Conservation (phyloP, 805 yeast species). For the Metschnikowia kunwiensis region DNA sequence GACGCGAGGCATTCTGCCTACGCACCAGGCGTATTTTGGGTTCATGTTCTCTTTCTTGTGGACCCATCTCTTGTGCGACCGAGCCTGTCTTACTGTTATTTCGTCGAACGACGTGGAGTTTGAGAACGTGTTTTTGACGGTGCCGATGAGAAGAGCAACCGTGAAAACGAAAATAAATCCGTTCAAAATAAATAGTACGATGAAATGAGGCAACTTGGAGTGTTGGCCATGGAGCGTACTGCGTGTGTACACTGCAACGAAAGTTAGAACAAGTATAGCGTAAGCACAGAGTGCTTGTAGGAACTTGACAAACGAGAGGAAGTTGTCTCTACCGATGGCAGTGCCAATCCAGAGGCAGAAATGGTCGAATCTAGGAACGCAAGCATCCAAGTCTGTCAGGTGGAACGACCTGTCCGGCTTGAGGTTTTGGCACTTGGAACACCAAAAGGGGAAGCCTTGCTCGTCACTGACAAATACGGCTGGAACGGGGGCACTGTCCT, state of each 20-base stretch:
- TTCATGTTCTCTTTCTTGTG: constrained; percentile 3
- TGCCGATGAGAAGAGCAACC: constrained; percentile 39
- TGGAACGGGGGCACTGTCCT: constrained; percentile 44
- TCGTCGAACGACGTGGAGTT: constrained; percentile 64
- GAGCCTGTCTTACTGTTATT: constrained; percentile 33
- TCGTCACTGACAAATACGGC: constrained; percentile 62
- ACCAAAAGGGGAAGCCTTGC: constrained; percentile 76
- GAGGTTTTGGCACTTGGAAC: constrained; percentile 61
- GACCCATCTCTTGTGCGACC: constrained; percentile 29
- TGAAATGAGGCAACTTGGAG: constrained; percentile 45
- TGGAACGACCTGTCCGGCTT: constrained; percentile 73
- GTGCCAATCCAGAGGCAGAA: constrained; percentile 76
- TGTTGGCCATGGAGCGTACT: constrained; percentile 20
- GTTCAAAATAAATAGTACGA: constrained; percentile 44
- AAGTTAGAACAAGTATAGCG: constrained; percentile 30
- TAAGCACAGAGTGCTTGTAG: constrained; percentile 34
- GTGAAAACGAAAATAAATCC: constrained; percentile 48
- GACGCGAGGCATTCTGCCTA: constrained; percentile 21
- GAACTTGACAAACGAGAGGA: constrained; percentile 55
- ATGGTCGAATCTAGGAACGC: constrained; percentile 81
- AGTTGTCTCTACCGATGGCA: constrained; percentile 67
- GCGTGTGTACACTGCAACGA: constrained; percentile 24
- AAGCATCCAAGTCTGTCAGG: constrained; percentile 49
- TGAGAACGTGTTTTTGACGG: constrained; percentile 40
- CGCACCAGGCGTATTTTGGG: constrained; percentile 7